Evolutionary conservation across 2,329 filamentous ascomycete genomes (phyloP).

Genomic region (Aschersonia sp.): DNA sequence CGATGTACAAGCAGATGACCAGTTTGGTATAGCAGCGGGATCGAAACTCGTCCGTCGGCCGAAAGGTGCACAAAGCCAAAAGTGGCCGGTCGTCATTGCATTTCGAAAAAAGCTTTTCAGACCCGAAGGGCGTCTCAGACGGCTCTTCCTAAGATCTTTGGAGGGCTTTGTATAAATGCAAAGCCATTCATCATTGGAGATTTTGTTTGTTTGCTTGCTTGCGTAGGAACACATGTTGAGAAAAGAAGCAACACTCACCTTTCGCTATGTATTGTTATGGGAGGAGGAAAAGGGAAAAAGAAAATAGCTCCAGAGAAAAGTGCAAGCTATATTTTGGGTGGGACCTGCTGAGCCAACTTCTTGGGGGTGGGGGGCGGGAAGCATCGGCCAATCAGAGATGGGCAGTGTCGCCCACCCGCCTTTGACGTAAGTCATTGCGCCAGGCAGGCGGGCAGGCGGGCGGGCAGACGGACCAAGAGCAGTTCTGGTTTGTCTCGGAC

Average conservation of each 20-base stretch:
- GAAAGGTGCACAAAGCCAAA: conserved; percentile 7
- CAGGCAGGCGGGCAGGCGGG: too few species aligned
- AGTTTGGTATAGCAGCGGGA: conserved; percentile 5
- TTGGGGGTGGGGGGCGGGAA: not conserved
- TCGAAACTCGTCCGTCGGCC: conserved; percentile 3
- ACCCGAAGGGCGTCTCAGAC: conserved; percentile 24
- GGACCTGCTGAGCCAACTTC: too few species aligned
- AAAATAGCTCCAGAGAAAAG: not conserved
- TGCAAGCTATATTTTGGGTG: not conserved
- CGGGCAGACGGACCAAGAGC: too few species aligned
- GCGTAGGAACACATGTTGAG: too few species aligned
- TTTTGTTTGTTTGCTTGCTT: not conserved
- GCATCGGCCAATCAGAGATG: not conserved
- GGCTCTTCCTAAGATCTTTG: conserved; percentile 27
- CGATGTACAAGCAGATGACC: conserved; percentile 13
- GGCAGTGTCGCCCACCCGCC: not conserved
- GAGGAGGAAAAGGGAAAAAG: not conserved
- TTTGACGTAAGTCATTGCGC: not conserved
- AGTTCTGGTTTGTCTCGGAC: too few species aligned
- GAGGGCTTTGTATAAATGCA: conserved; percentile 20
- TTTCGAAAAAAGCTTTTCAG: conserved; percentile 2
- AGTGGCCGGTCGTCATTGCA: not conserved
- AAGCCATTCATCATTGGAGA: conserved; percentile 21
- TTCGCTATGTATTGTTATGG: not conserved
- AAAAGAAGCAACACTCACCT: too few species aligned